Percentiles rank a stretch among this genome's conserved stretches.
phyloP scores from a whole-genome alignment of 1,284 basidiomycete genomes.

The Papiliotrema flavescens region DNA sequence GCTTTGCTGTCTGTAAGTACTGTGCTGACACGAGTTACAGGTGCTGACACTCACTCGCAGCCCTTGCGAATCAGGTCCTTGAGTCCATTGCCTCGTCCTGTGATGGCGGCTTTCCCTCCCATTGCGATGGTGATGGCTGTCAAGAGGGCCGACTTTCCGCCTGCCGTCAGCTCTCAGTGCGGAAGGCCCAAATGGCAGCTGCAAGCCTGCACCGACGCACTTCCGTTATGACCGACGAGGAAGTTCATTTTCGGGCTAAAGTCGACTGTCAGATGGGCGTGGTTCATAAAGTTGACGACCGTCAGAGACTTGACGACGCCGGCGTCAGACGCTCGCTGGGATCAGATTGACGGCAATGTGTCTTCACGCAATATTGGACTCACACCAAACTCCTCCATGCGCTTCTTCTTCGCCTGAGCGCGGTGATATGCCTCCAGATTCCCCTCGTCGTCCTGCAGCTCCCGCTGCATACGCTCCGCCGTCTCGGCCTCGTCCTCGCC shows the following conservation, averaged over 20 bases:
- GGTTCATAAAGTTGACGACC: slow-evolving; percentile 96
- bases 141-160: slow-evolving; percentile 92
- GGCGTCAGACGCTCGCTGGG: slow-evolving; percentile 70
- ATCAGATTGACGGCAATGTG: background rate
- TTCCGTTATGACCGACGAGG: slow-evolving; percentile 76
- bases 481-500: background rate
- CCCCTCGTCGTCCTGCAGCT: too few species aligned
- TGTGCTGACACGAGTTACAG: background rate
- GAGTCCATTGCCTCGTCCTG: slow-evolving; percentile 80
- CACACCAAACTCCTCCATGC: slow-evolving; percentile 2
- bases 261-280: slow-evolving; percentile 72
- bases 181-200: background rate
- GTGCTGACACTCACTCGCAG: slow-evolving; percentile 57
- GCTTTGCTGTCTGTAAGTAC: slow-evolving; percentile 54
- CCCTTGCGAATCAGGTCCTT: slow-evolving; percentile 88
- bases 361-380: background rate
- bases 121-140: slow-evolving; percentile 91
- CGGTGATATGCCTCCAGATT: too few species aligned
- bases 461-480: background rate
- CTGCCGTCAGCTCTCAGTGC: slow-evolving; percentile 46
- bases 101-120: slow-evolving; percentile 84
- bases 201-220: slow-evolving; percentile 21
- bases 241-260: slow-evolving; percentile 94
- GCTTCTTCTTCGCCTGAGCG: background rate
- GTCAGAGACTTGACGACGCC: slow-evolving; percentile 84